These are phyloP conservation scores for Lupinus albus DNA, from an alignment of 306 rosid genomes.

Conservation along the genomic window DNA sequence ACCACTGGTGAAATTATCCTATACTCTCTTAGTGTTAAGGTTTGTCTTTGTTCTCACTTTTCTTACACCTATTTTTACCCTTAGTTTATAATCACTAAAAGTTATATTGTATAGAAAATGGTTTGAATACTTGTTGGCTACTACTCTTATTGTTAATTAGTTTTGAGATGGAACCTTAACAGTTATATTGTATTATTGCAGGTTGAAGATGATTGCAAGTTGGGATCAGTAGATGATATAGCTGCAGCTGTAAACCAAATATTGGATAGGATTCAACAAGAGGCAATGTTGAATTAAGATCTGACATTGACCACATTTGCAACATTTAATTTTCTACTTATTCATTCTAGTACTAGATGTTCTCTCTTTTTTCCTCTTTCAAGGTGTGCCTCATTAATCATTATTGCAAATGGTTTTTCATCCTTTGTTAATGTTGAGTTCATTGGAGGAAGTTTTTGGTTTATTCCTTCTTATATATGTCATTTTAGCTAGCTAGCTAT, in stretches of 20 bases:
- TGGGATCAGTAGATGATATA: slow-evolving; percentile 87
- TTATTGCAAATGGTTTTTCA: slow-evolving; percentile 41
- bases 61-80: no score
- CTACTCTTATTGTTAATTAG: no score
- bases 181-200: slow-evolving; percentile 42
- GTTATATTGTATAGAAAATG: slow-evolving; percentile 3
- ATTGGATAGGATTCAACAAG: slow-evolving; percentile 71
- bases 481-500: slow-evolving; percentile 29
- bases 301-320: slow-evolving; percentile 27
- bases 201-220: slow-evolving; percentile 89
- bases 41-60: slow-evolving; percentile 31
- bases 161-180: no score
- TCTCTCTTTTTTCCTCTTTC: slow-evolving; percentile 22
- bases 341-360: slow-evolving; percentile 29
- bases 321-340: slow-evolving; percentile 26
- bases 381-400: slow-evolving; percentile 48
- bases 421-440: slow-evolving; percentile 47
- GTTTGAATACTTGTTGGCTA: no score
- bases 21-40: slow-evolving; percentile 84
- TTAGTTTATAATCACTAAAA: background rate
- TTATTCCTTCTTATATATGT: slow-evolving; percentile 39
- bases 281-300: slow-evolving; percentile 57
- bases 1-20: slow-evolving; percentile 63
- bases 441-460: slow-evolving; percentile 49
- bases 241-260: slow-evolving; percentile 79